These are phyloP conservation scores for Vanderwaltozyma polyspora DNA, from an alignment of 805 yeast genomes.

Conservation along the genomic window DNA sequence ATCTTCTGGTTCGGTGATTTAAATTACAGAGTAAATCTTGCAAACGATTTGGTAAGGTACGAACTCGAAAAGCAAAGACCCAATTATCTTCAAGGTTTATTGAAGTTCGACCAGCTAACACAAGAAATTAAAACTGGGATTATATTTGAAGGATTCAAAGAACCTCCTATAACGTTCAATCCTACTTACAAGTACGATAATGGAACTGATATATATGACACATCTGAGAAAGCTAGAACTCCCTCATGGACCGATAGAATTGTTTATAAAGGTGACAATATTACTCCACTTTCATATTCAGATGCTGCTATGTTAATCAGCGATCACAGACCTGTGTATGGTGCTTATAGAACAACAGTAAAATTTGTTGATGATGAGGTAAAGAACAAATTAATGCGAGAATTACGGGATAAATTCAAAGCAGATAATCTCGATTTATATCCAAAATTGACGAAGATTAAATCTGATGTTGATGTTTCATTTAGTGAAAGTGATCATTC, in stretches of 20 bases:
- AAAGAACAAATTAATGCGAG: slow-evolving; percentile 43
- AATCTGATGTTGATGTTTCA: background rate
- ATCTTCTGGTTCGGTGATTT: slow-evolving; percentile 93
- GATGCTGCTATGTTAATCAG: slow-evolving; percentile 56
- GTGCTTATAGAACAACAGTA: slow-evolving; percentile 59
- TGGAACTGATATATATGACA: slow-evolving; percentile 69
- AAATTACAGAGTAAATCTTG: slow-evolving; percentile 65
- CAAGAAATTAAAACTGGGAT: slow-evolving; percentile 59
- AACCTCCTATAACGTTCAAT: slow-evolving; percentile 59
- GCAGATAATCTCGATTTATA: slow-evolving; percentile 16
- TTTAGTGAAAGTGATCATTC: background rate
- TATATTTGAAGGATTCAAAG: slow-evolving; percentile 66
- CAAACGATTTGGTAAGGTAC: slow-evolving; percentile 62
- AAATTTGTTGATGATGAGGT: slow-evolving; percentile 54
- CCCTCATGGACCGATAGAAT: slow-evolving; percentile 97
- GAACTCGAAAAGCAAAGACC: slow-evolving; percentile 38
- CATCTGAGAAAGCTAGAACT: slow-evolving; percentile 82
- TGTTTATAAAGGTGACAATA: slow-evolving; percentile 45
- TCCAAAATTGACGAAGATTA: background rate
- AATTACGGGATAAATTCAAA: slow-evolving; percentile 49
- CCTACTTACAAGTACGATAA: slow-evolving; percentile 93
- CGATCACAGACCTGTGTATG: slow-evolving; percentile 90
- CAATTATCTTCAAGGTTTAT: slow-evolving; percentile 31
- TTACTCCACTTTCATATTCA: slow-evolving; percentile 57
- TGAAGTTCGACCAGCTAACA: slow-evolving; percentile 69